These are phyloP conservation scores for Amoebophrya sp. DNA, from an alignment of 169 alveolate genomes.

Conservation along the genomic window DNA sequence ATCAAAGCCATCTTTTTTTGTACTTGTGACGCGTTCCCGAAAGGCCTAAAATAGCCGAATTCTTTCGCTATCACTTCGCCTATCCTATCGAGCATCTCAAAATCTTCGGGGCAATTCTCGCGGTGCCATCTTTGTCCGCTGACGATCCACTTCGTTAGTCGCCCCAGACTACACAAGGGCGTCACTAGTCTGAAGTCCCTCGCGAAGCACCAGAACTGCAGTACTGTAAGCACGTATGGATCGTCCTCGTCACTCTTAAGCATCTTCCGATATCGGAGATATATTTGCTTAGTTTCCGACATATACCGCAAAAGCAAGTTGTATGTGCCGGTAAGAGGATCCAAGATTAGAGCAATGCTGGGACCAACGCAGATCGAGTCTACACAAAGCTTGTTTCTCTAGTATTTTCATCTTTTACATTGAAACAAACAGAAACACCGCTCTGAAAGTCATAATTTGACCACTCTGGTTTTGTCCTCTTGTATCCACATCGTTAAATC, in stretches of 20 bases:
- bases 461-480: background rate
- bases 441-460: too few relatives aligned
- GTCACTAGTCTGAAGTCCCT: background rate
- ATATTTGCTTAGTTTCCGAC: background rate
- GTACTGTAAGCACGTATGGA: background rate
- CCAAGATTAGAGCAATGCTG: too few relatives aligned
- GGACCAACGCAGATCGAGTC: too few relatives aligned
- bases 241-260: background rate
- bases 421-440: too few relatives aligned
- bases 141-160: background rate
- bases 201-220: constrained; percentile 26
- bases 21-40: background rate
- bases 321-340: constrained; percentile 9
- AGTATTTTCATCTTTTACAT: too few relatives aligned
- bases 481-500: background rate
- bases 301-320: background rate
- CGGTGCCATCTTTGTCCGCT: background rate
- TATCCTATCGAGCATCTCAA: background rate
- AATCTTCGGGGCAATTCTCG: background rate
- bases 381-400: too few relatives aligned
- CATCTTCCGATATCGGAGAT: background rate
- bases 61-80: background rate
- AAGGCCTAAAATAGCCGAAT: background rate
- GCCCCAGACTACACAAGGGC: background rate
- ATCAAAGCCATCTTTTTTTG: background rate